These are phyloP conservation scores for Yamadazyma spencermartinsiae DNA, from an alignment of 1,139 yeast genomes.

Conservation along the genomic window DNA sequence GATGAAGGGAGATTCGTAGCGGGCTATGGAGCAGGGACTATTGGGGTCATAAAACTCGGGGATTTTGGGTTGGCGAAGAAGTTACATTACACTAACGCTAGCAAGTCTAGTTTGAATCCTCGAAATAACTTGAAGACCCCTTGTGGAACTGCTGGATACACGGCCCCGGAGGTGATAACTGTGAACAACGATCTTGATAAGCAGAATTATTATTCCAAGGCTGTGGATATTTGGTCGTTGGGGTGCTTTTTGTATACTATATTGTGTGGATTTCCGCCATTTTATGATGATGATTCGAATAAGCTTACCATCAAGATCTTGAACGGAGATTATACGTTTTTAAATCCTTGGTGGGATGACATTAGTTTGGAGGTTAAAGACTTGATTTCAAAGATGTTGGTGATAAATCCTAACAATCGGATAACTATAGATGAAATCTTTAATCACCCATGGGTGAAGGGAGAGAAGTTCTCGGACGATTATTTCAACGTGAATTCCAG, in stretches of 20 bases:
- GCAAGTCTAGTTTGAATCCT: slow-evolving; percentile 27
- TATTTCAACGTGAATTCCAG: slow-evolving; percentile 18
- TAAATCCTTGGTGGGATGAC: slow-evolving; percentile 98
- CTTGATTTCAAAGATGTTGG: slow-evolving; percentile 55
- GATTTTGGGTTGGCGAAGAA: slow-evolving; percentile 93
- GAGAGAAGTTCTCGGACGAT: slow-evolving; percentile 15
- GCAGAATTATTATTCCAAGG: slow-evolving; percentile 76
- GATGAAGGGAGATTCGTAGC: slow-evolving; percentile 86
- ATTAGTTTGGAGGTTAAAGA: slow-evolving; percentile 76
- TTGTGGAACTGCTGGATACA: slow-evolving; percentile 64
- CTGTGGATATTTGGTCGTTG: slow-evolving; percentile 95
- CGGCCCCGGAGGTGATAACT: slow-evolving; percentile 90
- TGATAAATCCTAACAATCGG: slow-evolving; percentile 64
- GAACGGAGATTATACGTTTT: slow-evolving; percentile 76
- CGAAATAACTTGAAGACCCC: slow-evolving; percentile 55
- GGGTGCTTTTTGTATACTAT: slow-evolving; percentile 92
- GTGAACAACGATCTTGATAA: slow-evolving; percentile 37
- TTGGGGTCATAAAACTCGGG: slow-evolving; percentile 83
- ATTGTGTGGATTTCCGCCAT: slow-evolving; percentile 94
- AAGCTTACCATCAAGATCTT: slow-evolving; percentile 82
- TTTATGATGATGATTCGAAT: slow-evolving; percentile 85
- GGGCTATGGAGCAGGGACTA: slow-evolving; percentile 86
- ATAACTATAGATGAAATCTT: slow-evolving; percentile 65
- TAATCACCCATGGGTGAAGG: slow-evolving; percentile 45
- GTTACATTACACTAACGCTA: slow-evolving; percentile 38